Base-by-base conservation (phyloP, 139 green algal species). In the Auxenochlorella pyrenoidosa region DNA sequence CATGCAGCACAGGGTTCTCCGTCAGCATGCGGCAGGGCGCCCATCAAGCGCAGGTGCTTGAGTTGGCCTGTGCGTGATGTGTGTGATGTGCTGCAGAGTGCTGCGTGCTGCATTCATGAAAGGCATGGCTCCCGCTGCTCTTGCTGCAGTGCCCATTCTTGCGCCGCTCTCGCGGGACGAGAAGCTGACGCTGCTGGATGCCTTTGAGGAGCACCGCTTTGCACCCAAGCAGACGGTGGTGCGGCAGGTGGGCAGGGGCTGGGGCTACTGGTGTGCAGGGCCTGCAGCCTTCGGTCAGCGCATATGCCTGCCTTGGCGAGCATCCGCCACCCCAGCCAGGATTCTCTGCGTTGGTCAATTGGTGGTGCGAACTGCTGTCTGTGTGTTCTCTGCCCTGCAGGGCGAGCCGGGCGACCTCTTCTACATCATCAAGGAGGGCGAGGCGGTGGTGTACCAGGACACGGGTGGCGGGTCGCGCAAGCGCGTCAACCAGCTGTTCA, bases 361-460 rank as follows among this genome's bases (percentile, higher is more conserved):
- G 15, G 8, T 54, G 34, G 12, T 79, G 10, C 43, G 6, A 5
- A 22, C 38, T 51, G 38, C 28, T 78, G 36, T 38, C 4, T 40
- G 26, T 13, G 10, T 13, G 36, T 30, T n/a, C 41, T n/a, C 63
- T 36, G 12, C 28, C 66, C 66, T 73, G 30, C 66, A 24, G 66
- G 95, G 95, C 22, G 95, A 98, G 30, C 72, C 89, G 8, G 96
- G 95, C 5, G 95, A 98, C 84, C 84, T 95, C 5, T 99, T 99
- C 89, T 99, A 98, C 92, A 98, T 99, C 81, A 96, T 99, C 84
- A 96, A 97, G 89, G 94, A 97, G 65, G 97, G 97, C 13, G 96
- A 98, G 88, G 97, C 97, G 18, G 92, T 96, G 82, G 96, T 99
- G 86, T 94, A 95, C 75, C 89, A 96, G 86, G 80, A 94, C 89